Evolutionary conservation across 768 basidiomycete species (phyloP).

Genomic region (Termitomyces eurrhizus): DNA sequence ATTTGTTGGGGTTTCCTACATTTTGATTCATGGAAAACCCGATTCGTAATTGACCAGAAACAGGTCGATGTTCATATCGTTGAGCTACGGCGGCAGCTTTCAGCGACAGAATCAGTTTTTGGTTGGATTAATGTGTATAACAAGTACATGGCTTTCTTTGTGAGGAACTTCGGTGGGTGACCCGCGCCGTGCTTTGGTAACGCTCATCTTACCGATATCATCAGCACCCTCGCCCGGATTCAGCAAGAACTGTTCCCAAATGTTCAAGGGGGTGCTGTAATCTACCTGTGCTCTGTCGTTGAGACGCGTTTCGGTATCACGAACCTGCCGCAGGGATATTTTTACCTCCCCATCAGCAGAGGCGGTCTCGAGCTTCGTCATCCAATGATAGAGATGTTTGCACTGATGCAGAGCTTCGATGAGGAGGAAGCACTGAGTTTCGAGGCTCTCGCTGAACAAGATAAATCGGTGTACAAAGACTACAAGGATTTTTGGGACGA

Average conservation of each 20-base stretch:
- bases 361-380: slow-evolving; percentile 24
- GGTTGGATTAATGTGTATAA: slow-evolving; percentile 31
- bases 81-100: slow-evolving; percentile 28
- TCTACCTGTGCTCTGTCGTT: slow-evolving; percentile 22
- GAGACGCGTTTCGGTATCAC: slow-evolving; percentile 8
- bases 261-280: slow-evolving; percentile 18
- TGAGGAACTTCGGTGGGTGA: slow-evolving; percentile 27
- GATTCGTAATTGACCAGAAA: slow-evolving; percentile 22
- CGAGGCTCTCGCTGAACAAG: slow-evolving; percentile 20
- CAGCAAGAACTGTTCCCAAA: slow-evolving; percentile 23
- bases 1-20: slow-evolving; percentile 21
- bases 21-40: slow-evolving; percentile 8
- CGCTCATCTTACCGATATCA: slow-evolving; percentile 16
- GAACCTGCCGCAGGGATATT: slow-evolving; percentile 2
- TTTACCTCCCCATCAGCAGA: slow-evolving; percentile 11
- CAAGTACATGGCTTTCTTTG: slow-evolving; percentile 28
- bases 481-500: neutral
- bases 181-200: slow-evolving; percentile 23
- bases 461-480: slow-evolving; percentile 20
- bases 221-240: slow-evolving; percentile 24
- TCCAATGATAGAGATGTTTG: slow-evolving; percentile 33
- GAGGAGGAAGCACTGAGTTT: slow-evolving; percentile 10
- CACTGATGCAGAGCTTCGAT: slow-evolving; percentile 17
- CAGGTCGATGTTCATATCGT: slow-evolving; percentile 26
- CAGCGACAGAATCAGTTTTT: slow-evolving; percentile 26